Percentiles rank a stretch among this genome's conserved stretches.
Conservation (phyloP, 805 yeast genomes). For the Saturnispora diversa region DNA sequence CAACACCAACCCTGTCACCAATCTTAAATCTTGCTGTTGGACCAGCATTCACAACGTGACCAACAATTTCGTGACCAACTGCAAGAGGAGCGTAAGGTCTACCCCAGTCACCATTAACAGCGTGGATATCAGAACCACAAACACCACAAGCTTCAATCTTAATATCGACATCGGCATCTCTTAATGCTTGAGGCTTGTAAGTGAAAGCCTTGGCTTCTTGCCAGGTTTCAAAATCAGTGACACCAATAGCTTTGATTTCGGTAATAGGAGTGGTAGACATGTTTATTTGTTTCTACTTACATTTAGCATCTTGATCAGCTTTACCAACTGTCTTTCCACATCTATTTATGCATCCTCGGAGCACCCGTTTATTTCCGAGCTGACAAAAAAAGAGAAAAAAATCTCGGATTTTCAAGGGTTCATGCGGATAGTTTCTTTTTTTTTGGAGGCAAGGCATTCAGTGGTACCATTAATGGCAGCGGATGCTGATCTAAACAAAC, state of each 20-base stretch:
- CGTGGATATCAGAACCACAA: slow-evolving; percentile 46
- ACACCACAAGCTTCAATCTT: slow-evolving; percentile 41
- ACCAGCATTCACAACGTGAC: slow-evolving; percentile 35
- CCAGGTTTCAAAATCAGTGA: slow-evolving; percentile 15
- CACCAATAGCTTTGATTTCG: slow-evolving; percentile 19
- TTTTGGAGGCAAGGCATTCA: no score
- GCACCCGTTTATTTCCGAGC: no score
- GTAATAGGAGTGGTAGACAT: slow-evolving; percentile 7
- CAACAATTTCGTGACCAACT: slow-evolving; percentile 44
- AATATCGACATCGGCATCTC: slow-evolving; percentile 31
- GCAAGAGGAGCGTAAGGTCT: slow-evolving; percentile 16
- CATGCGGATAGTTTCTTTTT: no score
- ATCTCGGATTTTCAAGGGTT: not conserved
- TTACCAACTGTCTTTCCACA: not conserved
- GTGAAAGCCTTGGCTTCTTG: slow-evolving; percentile 17
- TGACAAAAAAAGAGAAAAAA: no score
- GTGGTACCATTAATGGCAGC: no score
- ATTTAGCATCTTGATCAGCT: not conserved
- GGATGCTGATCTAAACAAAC: no score
- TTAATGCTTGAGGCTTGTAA: slow-evolving; percentile 15
- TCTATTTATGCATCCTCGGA: no score
- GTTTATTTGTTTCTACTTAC: no score
- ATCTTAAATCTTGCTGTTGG: slow-evolving; percentile 28
- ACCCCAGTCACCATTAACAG: slow-evolving; percentile 29
- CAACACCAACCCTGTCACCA: slow-evolving; percentile 47